Evolutionary conservation across 306 rosid genomes (phyloP).

Genomic region (Cercis canadensis): DNA sequence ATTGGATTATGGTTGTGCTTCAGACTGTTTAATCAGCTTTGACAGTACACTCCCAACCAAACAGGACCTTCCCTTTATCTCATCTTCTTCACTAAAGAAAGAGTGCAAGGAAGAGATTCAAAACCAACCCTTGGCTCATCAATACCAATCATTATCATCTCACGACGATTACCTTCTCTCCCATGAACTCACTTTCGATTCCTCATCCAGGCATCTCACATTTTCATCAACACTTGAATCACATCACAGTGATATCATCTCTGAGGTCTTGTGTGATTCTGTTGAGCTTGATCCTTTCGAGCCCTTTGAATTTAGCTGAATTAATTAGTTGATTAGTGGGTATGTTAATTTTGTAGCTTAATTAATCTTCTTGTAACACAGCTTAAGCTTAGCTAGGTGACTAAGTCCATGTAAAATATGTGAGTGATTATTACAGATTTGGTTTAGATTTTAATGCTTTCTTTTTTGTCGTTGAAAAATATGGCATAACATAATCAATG

Average conservation of each 20-base stretch:
- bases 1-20: conserved; percentile 41
- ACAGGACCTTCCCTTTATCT: conserved; percentile 25
- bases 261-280: conserved; percentile 25
- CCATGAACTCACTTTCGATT: conserved; percentile 39
- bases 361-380: too few relatives aligned
- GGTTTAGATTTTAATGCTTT: too few relatives aligned
- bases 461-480: too few relatives aligned
- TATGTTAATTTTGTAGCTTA: too few relatives aligned
- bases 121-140: neutral
- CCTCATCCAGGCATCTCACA: neutral
- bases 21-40: conserved; percentile 47
- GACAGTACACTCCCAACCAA: conserved; percentile 37
- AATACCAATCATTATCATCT: conserved; percentile 33
- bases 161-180: conserved; percentile 44
- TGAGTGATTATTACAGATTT: too few relatives aligned
- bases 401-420: too few relatives aligned
- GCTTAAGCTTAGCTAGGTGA: too few relatives aligned
- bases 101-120: conserved; percentile 2
- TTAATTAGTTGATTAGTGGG: too few relatives aligned
- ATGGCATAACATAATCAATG: too few relatives aligned
- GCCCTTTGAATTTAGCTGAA: neutral
- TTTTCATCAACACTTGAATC: conserved; percentile 41
- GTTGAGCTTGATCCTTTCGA: conserved; percentile 21
- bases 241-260: conserved; percentile 14
- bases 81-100: conserved; percentile 32